Percentiles rank a stretch among this genome's conserved stretches.
These are phyloP conservation scores for Eucalyptus fibrosa DNA, from an alignment of 345 rosid species.

Conservation along the genomic window DNA sequence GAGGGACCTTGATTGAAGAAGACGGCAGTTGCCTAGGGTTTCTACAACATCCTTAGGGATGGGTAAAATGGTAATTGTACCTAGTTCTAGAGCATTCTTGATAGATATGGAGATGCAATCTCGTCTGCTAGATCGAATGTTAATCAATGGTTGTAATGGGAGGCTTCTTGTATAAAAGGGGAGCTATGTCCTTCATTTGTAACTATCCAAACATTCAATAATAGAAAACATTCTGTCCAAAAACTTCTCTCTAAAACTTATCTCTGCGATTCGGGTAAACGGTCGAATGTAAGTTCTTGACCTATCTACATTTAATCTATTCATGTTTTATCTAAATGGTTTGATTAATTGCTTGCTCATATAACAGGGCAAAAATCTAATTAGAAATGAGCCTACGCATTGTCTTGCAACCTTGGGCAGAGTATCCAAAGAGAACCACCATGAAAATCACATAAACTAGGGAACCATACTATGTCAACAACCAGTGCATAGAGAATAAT, in stretches of 20 bases:
- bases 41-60: not conserved
- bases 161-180: no score
- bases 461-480: constrained; percentile 65
- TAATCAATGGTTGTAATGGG: no score
- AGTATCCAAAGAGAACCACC: constrained; percentile 46
- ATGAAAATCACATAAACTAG: constrained; percentile 64
- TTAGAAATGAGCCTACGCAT: constrained; percentile 9
- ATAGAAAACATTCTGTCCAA: no score
- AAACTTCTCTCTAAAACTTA: no score
- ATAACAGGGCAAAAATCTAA: not conserved
- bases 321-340: not conserved
- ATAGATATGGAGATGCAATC: not conserved
- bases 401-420: constrained; percentile 65
- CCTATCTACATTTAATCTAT: no score
- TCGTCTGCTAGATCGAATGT: no score
- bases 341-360: not conserved
- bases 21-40: not conserved
- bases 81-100: not conserved
- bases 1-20: not conserved
- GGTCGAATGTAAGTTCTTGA: no score
- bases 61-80: not conserved
- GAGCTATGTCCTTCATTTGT: not conserved
- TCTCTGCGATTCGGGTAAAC: rapidly evolving
- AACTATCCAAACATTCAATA: not conserved
- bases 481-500: constrained; percentile 30